A percentile compares a stretch with the other conserved stretches of the same genome.
phyloP scores from a whole-genome alignment of 768 basidiomycete genomes.

The Clavulina sp. region DNA sequence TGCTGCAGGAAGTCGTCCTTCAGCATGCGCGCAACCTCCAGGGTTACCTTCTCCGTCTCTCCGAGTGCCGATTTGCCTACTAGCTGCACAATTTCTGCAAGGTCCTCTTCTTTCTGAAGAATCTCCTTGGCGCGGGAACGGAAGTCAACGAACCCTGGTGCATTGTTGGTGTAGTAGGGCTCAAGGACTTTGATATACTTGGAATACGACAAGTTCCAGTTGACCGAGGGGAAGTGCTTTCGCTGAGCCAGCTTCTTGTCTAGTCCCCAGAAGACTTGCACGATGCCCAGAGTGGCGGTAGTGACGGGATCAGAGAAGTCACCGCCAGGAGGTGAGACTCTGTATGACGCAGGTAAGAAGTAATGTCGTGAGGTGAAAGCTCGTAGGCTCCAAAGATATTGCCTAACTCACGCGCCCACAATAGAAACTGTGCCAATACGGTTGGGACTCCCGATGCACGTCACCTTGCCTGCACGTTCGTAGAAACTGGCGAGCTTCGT shows the following conservation, averaged over 20 bases:
- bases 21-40: conserved; percentile 92
- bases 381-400: too few relatives aligned
- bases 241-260: conserved; percentile 98
- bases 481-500: conserved; percentile 97
- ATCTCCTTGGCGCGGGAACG: conserved; percentile 91
- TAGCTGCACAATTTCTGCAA: conserved; percentile 98
- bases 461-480: conserved; percentile 94
- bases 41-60: conserved; percentile 93
- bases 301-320: conserved; percentile 99
- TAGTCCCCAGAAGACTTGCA: conserved; percentile 99
- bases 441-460: conserved; percentile 73
- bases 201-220: conserved; percentile 99
- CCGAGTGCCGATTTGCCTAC: conserved; percentile 97
- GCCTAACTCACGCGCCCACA: conserved; percentile 81
- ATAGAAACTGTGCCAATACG: conserved; percentile 92
- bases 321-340: conserved; percentile 96
- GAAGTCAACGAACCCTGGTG: conserved; percentile 84
- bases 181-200: conserved; percentile 94
- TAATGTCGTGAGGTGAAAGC: background rate
- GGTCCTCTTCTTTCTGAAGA: conserved; percentile 93
- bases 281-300: conserved; percentile 91
- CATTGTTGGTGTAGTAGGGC: conserved; percentile 69
- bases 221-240: conserved; percentile 99
- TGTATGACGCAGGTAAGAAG: conserved; percentile 18
- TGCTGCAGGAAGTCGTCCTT: conserved; percentile 97